Conservation (phyloP, 352 stramenopile species). For the Globisporangium radiosum region DNA sequence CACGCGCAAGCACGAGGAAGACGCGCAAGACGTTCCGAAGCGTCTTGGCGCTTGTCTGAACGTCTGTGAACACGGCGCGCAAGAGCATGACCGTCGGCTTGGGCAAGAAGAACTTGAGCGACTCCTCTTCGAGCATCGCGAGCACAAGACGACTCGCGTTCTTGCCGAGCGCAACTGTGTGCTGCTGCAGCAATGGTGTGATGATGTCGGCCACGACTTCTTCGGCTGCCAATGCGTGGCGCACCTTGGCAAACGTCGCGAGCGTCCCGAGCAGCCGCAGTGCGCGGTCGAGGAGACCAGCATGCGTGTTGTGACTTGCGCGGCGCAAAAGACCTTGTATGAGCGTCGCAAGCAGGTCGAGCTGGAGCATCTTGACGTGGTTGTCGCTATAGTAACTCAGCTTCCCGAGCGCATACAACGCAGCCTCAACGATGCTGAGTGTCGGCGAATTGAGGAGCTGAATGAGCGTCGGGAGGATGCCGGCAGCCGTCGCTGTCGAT, state of each 20-base stretch:
- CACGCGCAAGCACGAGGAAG: constrained; percentile 41
- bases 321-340: constrained; percentile 42
- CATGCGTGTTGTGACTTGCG: constrained; percentile 28
- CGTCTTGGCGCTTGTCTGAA: constrained; percentile 34
- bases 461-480: constrained; percentile 39
- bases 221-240: constrained; percentile 56
- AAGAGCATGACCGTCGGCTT: constrained; percentile 73
- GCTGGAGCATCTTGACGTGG: constrained; percentile 49
- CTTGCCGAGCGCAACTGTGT: constrained; percentile 43
- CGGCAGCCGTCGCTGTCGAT: constrained; percentile 33
- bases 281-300: constrained; percentile 49
- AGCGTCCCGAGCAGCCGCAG: constrained; percentile 61
- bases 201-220: constrained; percentile 68
- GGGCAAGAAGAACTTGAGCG: constrained; percentile 73
- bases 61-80: constrained; percentile 44
- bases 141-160: constrained; percentile 57
- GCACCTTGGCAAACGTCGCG: constrained; percentile 40
- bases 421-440: constrained; percentile 47
- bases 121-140: constrained; percentile 59
- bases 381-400: constrained; percentile 58
- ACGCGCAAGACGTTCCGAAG: constrained; percentile 58
- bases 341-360: constrained; percentile 51
- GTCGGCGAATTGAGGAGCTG: constrained; percentile 60
- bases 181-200: constrained; percentile 52
- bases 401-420: constrained; percentile 58